A percentile compares a stretch with the other conserved stretches of the same genome.
phyloP scores from a whole-genome alignment of 1,139 yeast genomes.

The Kodamaea derodonti region DNA sequence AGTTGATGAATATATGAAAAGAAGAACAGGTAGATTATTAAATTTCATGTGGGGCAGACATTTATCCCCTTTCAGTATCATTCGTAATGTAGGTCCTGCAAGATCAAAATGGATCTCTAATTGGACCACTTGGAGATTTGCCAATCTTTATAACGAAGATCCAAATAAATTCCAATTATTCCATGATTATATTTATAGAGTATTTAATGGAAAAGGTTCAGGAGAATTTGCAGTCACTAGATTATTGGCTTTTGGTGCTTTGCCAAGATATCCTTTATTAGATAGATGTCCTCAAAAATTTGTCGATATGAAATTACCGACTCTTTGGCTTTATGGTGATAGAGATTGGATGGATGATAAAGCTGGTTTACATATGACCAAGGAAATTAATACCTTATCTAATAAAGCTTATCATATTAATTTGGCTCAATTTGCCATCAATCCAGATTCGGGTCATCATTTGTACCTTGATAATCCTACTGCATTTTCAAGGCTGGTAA shows the following conservation, averaged over 20 bases:
- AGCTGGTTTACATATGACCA: slow-evolving; percentile 39
- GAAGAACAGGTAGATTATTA: slow-evolving; percentile 22
- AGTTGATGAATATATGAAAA: slow-evolving; percentile 7
- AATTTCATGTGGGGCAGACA: slow-evolving; percentile 35
- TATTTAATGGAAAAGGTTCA: slow-evolving; percentile 40
- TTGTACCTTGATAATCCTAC: slow-evolving; percentile 33
- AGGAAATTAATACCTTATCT: slow-evolving; percentile 37
- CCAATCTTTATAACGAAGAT: slow-evolving; percentile 28
- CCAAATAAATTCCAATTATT: slow-evolving; percentile 30
- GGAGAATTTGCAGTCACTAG: slow-evolving; percentile 47
- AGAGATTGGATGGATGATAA: slow-evolving; percentile 47
- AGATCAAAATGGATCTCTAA: slow-evolving; percentile 34
- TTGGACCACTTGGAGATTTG: slow-evolving; percentile 44
- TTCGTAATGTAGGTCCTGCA: slow-evolving; percentile 35
- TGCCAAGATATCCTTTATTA: slow-evolving; percentile 40
- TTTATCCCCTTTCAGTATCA: slow-evolving; percentile 34
- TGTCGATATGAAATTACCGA: slow-evolving; percentile 36
- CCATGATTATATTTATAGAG: slow-evolving; percentile 42
- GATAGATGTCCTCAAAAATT: slow-evolving; percentile 41
- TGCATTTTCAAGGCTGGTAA: slow-evolving; percentile 9
- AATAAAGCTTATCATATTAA: slow-evolving; percentile 10
- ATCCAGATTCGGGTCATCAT: slow-evolving; percentile 43
- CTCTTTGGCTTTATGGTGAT: slow-evolving; percentile 46
- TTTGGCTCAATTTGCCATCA: slow-evolving; percentile 30
- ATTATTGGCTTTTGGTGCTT: slow-evolving; percentile 36